Base-by-base conservation (phyloP, 768 basidiomycete species). In the Imleria badia region DNA sequence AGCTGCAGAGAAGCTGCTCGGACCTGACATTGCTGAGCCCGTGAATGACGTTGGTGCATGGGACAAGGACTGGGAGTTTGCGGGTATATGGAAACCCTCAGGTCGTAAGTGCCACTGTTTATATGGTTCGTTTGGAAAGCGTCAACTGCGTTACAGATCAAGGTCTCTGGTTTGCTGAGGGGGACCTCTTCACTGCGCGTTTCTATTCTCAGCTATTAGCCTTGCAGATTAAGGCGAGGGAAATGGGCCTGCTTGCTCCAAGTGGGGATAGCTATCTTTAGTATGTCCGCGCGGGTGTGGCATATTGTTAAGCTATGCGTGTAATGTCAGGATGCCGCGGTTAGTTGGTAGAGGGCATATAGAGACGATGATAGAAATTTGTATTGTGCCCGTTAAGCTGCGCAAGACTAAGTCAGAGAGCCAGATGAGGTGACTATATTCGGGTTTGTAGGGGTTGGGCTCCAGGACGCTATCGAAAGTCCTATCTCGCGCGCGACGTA, bases 371-470 rank as follows among this genome's bases (percentile, higher is more conserved):
- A n/a, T n/a, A n/a, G n/a, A n/a, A n/a, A n/a, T n/a, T n/a, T n/a
- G n/a, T n/a, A n/a, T 58, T 17, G 45, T 53, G 4, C 42, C 62
- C 30, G 46, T 64, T 13, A 54, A n/a, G n/a, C n/a, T 60, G 17
- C 60, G 60, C 6, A 45, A 45, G 44, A 55, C 42, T 38, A n/a
- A n/a, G n/a, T 63, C 33, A 55, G 45, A 22, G 61, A 11, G 23
- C 58, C 66, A 5, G 83, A 81, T 1, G 76, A 78, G 1, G 76
- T 94, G 12, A 89, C 86, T 1, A 77, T 95, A 29, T 94, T 92
- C 80, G 94, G 94, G 72, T 89, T 87, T 0, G 94, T 95, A 6
- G 93, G 94, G 3, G 71, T 94, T 7, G 91, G 89, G 1, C 71
- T 91, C n/a, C 93, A 95, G 63, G 94, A 96, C 60, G 89, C 86